Percentiles rank a stretch among this genome's conserved stretches.
Conservation (phyloP, 2,329 filamentous ascomycete species). For the Xylaria sp. region DNA sequence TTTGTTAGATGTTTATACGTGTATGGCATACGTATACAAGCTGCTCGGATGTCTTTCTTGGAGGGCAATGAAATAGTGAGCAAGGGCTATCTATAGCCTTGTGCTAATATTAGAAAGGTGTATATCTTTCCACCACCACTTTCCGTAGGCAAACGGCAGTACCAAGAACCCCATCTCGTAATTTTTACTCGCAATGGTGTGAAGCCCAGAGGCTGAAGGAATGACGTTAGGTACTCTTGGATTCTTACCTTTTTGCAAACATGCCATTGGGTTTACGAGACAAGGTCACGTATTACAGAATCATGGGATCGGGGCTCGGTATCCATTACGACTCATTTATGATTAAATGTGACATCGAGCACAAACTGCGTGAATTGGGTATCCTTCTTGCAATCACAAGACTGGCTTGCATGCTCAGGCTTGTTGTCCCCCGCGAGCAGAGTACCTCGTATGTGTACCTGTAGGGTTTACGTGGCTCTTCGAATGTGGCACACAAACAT, state of each 20-base stretch:
- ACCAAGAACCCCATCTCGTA: no score
- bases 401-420: neutral
- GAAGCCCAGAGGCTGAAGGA: neutral
- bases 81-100: no score
- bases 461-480: neutral
- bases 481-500: neutral
- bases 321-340: neutral
- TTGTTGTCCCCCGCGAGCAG: neutral
- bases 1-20: neutral
- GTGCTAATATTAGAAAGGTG: no score
- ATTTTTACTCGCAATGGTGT: no score
- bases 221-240: slow-evolving; percentile 5
- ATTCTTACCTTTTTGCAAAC: slow-evolving; percentile 1
- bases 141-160: no score
- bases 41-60: no score
- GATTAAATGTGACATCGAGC: neutral
- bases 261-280: neutral
- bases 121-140: no score
- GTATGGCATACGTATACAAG: neutral
- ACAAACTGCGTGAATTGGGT: neutral
- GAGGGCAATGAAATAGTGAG: no score
- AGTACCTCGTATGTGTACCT: no score
- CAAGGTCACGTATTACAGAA: neutral
- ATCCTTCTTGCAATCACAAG: neutral
- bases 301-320: slow-evolving; percentile 3